phyloP scores from a whole-genome alignment of 2,329 filamentous ascomycete genomes.

The Didymella glomerata region DNA sequence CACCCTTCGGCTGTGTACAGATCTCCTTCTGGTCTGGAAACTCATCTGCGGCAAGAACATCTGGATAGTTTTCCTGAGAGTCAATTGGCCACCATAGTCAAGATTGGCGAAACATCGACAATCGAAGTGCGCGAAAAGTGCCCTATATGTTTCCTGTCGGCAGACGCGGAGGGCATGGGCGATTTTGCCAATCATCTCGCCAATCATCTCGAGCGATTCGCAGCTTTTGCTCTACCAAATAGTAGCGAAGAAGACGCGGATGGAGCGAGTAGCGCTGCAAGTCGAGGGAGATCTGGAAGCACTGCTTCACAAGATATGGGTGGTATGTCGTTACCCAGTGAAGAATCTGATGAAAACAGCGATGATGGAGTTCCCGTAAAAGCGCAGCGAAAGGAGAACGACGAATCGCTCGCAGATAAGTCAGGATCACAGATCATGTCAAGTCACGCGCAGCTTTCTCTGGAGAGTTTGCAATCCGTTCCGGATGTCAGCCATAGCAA shows the following conservation, averaged over 20 bases:
- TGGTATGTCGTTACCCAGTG: conserved; percentile 29
- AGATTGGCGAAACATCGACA: conserved; percentile 45
- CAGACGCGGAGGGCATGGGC: conserved; percentile 34
- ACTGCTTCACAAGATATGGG: conserved; percentile 31
- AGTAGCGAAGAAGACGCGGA: conserved; percentile 40
- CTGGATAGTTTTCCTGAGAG: conserved; percentile 39
- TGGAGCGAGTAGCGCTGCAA: conserved; percentile 44
- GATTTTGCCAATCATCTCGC: conserved; percentile 48
- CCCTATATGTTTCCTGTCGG: conserved; percentile 43
- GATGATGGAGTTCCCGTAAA: not conserved
- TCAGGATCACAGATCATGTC: not conserved
- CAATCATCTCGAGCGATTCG: conserved; percentile 49
- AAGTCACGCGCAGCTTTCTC: conserved; percentile 27
- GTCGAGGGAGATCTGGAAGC: conserved; percentile 34
- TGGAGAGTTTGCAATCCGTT: conserved; percentile 35
- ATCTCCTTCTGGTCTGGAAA: conserved; percentile 33
- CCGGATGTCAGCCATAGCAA: conserved; percentile 37
- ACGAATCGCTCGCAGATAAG: not conserved
- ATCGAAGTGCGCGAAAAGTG: conserved; percentile 43
- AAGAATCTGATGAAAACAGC: conserved; percentile 18
- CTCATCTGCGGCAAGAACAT: conserved; percentile 45
- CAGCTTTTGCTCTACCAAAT: conserved; percentile 46
- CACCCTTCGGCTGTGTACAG: conserved; percentile 43
- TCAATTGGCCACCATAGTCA: conserved; percentile 42
- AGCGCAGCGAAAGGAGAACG: not conserved